A percentile compares a stretch with the other conserved stretches of the same genome.
These are phyloP conservation scores for Tolypocladium guangdongense DNA, from an alignment of 2,329 filamentous ascomycete genomes.

Conservation along the genomic window DNA sequence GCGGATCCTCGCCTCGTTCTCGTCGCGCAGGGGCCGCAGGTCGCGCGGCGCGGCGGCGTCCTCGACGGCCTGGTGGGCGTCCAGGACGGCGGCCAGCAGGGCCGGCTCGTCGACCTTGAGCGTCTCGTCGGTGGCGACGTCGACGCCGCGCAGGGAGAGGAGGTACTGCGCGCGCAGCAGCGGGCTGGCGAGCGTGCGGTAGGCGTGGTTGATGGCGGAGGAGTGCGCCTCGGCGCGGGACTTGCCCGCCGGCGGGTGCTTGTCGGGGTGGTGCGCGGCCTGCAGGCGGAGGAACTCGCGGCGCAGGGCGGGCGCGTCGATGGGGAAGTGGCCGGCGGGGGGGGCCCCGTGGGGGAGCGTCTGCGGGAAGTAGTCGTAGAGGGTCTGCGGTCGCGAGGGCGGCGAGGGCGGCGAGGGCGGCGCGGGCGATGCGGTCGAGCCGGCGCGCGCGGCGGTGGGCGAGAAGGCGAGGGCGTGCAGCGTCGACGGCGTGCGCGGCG, in stretches of 20 bases:
- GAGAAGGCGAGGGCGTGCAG: background rate
- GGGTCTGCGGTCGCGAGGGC: constrained; percentile 29
- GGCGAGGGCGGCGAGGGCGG: constrained; percentile 3
- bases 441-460: constrained; percentile 1
- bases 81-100: constrained; percentile 69
- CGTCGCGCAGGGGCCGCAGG: constrained; percentile 43
- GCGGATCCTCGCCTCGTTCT: constrained; percentile 58
- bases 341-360: constrained; percentile 71
- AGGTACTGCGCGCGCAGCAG: constrained; percentile 82
- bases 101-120: constrained; percentile 56
- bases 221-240: constrained; percentile 64
- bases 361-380: constrained; percentile 82
- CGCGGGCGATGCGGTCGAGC: constrained; percentile 1
- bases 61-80: constrained; percentile 67
- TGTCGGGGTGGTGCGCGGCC: constrained; percentile 63
- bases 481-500: constrained; percentile 1
- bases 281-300: constrained; percentile 83
- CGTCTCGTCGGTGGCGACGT: constrained; percentile 70
- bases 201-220: constrained; percentile 81
- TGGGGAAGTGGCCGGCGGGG: constrained; percentile 61
- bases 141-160: constrained; percentile 60
- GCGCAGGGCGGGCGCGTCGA: constrained; percentile 60
- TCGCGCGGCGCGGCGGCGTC: constrained; percentile 57
- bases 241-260: constrained; percentile 44
- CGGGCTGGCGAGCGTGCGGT: constrained; percentile 71